Percentiles rank a stretch among this genome's conserved stretches.
Conservation (phyloP, 2,329 filamentous ascomycete species). For the Fusarium papillatum region DNA sequence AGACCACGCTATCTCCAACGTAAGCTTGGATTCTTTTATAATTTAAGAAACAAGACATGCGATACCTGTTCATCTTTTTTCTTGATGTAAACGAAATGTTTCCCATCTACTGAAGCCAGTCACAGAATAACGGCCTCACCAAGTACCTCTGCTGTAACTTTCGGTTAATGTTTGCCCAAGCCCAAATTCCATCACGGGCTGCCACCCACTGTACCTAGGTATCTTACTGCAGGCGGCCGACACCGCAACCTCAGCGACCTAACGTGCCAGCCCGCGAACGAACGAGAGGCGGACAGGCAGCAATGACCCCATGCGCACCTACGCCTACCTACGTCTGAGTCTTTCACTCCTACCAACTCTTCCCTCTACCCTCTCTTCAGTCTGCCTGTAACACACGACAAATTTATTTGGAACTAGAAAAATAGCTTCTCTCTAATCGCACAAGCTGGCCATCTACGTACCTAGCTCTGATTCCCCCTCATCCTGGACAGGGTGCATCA, state of each 20-base stretch:
- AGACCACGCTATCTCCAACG: not conserved
- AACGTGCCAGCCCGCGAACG: not conserved
- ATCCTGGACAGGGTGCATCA: not conserved
- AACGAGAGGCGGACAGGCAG: conserved; percentile 1
- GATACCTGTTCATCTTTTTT: not conserved
- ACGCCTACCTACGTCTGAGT: not conserved
- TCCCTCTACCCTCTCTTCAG: not conserved
- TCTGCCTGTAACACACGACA: not conserved
- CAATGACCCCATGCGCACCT: not conserved
- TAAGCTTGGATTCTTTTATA: not conserved
- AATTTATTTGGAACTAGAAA: not conserved
- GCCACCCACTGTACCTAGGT: not conserved
- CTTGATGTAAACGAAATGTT: not conserved
- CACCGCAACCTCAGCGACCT: not conserved
- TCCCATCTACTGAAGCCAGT: not conserved
- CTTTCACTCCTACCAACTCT: not conserved
- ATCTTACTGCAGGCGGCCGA: not conserved
- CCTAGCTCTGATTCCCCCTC: not conserved
- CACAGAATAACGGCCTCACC: not conserved
- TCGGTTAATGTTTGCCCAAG: not conserved
- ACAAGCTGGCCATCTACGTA: not conserved
- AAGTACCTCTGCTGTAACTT: not conserved
- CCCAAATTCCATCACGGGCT: not conserved
- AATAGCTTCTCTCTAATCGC: not conserved
- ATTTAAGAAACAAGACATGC: not conserved